Percentiles rank a stretch among this genome's conserved stretches.
Conservation (phyloP, 139 green algal genomes). For the Tetratostichococcus sp. region DNA sequence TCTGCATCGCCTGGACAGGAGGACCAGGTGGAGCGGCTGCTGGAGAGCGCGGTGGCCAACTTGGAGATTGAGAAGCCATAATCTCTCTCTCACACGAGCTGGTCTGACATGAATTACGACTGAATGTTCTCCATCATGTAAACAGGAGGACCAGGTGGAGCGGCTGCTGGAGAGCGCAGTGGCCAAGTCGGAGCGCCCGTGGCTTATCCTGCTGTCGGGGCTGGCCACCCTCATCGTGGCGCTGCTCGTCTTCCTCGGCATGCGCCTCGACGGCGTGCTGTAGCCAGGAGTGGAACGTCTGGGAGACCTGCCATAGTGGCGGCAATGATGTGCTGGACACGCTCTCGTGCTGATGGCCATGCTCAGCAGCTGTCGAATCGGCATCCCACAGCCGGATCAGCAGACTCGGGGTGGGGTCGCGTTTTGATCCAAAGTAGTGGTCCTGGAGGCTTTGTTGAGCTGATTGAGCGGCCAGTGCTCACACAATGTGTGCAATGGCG, state of each 20-base stretch:
- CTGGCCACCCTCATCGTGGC: constrained; percentile 50
- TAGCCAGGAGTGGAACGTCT: background rate
- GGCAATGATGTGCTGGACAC: no score
- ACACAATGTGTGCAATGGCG: no score
- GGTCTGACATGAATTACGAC: background rate
- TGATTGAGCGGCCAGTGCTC: no score
- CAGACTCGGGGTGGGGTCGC: no score
- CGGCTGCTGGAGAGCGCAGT: constrained; percentile 53
- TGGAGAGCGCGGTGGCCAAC: constrained; percentile 40
- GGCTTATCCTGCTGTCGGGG: constrained; percentile 71
- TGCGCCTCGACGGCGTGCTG: constrained; percentile 29
- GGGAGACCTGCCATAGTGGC: no score
- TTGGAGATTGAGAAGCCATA: no score
- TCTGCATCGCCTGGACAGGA: constrained; percentile 15
- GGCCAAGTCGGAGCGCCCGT: constrained; percentile 41
- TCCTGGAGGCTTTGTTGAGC: no score
- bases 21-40: constrained; percentile 64
- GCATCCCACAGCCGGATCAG: no score
- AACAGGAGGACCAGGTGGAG: constrained; percentile 60
- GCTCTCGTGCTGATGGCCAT: no score
- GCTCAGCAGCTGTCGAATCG: no score
- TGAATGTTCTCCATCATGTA: background rate
- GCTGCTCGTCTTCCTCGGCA: constrained; percentile 70
- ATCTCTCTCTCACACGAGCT: no score
- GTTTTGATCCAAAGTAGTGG: no score